Evolutionary conservation across 352 stramenopile species (phyloP), one percentile per base, ranked within the genome.

Genomic region (Phytopythium aichiense): DNA sequence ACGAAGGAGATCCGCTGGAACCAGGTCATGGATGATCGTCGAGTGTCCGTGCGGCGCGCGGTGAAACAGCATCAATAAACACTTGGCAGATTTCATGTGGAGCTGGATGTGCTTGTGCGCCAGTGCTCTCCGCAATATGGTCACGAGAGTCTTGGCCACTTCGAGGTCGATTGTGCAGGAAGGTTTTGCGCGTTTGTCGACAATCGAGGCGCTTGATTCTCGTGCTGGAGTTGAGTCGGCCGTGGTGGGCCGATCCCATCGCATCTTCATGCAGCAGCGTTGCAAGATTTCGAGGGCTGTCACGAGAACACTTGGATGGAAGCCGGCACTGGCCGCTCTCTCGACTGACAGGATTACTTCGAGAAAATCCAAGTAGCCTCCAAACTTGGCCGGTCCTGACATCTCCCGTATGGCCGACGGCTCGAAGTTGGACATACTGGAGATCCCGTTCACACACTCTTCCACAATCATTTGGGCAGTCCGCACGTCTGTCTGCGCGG

Each of bases 371-470:
- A 95, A 46, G 65, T 83, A 91, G 12, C 65, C 70, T 31, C 67
- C 63, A 55, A 92, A 77, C 18, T 79, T 61, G 5, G 53, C 60
- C 8, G 59, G 46, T 7, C 61, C 71, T 33, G 81, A 66, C 13
- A 95, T 15, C 55, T 87, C 81, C 35, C 77, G 77, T 58, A 89
- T 65, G 55, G 80, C 77, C 15, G 73, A 73, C 8, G 69, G 60
- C 56, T 95, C 82, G 0, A 70, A 78, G 9, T 63, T 82, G 60
- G 81, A 92, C 35, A 89, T 63, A 35, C 67, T 85, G 20, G 76
- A 85, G n/a, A 95, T 67, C 0, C 86, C 86, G 54, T 77, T 92
- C 30, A 92, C 63, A 30, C 77, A 86, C 58, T 95, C 86, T 66
- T 95, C 86, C n/a, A 92, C 79, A 16, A 91, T 71, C 81, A 91